phyloP scores from a whole-genome alignment of 2,329 filamentous ascomycete species.

The Aureobasidium pullulans region DNA sequence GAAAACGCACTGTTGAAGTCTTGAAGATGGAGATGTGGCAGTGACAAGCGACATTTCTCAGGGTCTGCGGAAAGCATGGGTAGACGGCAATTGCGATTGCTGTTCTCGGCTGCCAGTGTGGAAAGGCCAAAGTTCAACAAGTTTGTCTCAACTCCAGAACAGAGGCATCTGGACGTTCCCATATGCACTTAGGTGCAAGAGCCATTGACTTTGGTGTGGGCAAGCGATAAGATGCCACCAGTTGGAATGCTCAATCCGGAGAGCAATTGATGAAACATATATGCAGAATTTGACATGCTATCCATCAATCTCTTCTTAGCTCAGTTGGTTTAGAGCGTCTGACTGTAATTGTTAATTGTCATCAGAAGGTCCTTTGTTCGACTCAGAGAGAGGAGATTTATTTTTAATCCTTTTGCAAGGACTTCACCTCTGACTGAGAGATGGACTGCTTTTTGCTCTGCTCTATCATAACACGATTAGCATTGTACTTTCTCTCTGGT shows the following conservation, averaged over 20 bases:
- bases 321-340: slow-evolving; percentile 11
- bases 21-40: not conserved
- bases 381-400: slow-evolving; percentile 5
- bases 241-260: too few species aligned
- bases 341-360: slow-evolving; percentile 9
- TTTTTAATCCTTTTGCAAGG: not conserved
- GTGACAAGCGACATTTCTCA: not conserved
- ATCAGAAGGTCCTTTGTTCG: slow-evolving; percentile 11
- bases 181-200: not conserved
- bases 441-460: not conserved
- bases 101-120: not conserved
- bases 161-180: not conserved
- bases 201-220: too few species aligned
- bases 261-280: too few species aligned
- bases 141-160: too few species aligned
- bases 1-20: not conserved
- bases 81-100: not conserved
- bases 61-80: not conserved
- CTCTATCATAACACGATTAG: too few species aligned
- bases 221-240: too few species aligned
- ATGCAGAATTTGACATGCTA: not conserved
- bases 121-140: not conserved
- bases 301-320: slow-evolving; percentile 7
- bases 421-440: not conserved
- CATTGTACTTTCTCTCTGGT: too few species aligned